A percentile compares a stretch with the other conserved stretches of the same genome.
These are phyloP conservation scores for Myochromella boudieri DNA, from an alignment of 768 basidiomycete species.

Conservation along the genomic window DNA sequence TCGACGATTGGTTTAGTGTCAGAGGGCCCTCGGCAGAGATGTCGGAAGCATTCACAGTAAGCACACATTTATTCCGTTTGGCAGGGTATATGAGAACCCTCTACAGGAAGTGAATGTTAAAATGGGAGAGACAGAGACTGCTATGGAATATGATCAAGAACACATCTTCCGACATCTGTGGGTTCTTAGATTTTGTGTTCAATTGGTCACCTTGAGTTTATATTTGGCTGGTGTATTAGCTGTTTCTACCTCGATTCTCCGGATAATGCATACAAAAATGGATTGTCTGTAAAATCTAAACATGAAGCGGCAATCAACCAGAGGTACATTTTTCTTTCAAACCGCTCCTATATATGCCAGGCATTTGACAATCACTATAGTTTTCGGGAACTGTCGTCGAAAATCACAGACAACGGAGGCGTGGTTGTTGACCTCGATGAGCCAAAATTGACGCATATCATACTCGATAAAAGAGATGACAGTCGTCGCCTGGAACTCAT, in stretches of 20 bases:
- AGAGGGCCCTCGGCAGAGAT: constrained; percentile 18
- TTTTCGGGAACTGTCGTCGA: constrained; percentile 47
- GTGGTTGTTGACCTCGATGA: constrained; percentile 66
- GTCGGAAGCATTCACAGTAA: constrained; percentile 11
- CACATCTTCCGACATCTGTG: constrained; percentile 84
- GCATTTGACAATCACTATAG: constrained; percentile 35
- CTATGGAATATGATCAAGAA: constrained; percentile 77
- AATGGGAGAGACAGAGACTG: constrained; percentile 74
- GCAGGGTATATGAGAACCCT: not conserved
- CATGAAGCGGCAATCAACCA: constrained; percentile 50
- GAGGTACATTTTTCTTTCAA: constrained; percentile 47
- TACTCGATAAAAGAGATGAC: constrained; percentile 81
- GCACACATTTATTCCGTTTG: not conserved
- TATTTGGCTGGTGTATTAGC: constrained; percentile 39
- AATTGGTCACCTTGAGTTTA: constrained; percentile 1
- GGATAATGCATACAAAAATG: constrained; percentile 65
- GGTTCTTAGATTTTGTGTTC: constrained; percentile 26
- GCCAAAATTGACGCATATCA: constrained; percentile 81
- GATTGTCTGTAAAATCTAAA: constrained; percentile 56
- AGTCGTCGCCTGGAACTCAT: constrained; percentile 71
- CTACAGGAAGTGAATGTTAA: constrained; percentile 31
- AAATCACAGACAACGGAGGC: constrained; percentile 73
- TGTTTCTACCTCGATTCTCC: constrained; percentile 89
- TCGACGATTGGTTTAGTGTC: constrained; percentile 42
- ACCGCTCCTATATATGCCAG: not conserved